Evolutionary conservation across 2,329 filamentous ascomycete genomes (phyloP).

Genomic region (Epichloe festucae): DNA sequence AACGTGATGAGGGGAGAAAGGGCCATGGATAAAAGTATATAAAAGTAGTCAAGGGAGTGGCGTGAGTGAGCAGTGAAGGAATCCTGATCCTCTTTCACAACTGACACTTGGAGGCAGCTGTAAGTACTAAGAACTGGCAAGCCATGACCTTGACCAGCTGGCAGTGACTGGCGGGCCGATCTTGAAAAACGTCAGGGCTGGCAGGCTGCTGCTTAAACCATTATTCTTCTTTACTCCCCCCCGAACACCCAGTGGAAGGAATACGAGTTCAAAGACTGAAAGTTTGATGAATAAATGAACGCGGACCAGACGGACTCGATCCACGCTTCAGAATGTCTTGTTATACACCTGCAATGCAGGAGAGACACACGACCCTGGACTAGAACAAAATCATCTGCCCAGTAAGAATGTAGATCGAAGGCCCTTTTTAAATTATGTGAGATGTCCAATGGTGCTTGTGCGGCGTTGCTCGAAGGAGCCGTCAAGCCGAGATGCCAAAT

Average conservation of each 20-base stretch:
- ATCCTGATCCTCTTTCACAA: not conserved
- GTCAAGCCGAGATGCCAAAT: not conserved
- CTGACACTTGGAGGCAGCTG: constrained; percentile 1
- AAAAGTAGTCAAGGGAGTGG: not conserved
- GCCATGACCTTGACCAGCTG: not conserved
- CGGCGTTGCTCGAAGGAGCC: not conserved
- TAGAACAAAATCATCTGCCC: not conserved
- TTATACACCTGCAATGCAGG: not conserved
- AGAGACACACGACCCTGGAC: not conserved
- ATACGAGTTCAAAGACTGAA: too few species aligned
- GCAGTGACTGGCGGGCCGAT: not conserved
- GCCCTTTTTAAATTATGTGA: too few species aligned
- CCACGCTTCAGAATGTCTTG: constrained; percentile 1
- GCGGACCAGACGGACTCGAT: not conserved
- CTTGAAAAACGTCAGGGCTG: not conserved
- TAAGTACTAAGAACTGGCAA: not conserved
- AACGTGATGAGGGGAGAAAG: not conserved
- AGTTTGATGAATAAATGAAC: too few species aligned
- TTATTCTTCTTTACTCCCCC: too few species aligned
- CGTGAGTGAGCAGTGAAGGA: not conserved
- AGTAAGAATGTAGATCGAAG: too few species aligned
- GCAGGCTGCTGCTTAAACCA: too few species aligned
- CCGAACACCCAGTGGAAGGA: too few species aligned
- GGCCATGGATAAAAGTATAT: not conserved
- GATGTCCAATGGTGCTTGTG: not conserved